Base-by-base conservation (phyloP, 106 monocot genomes). In the Amphibolis antarctica region DNA sequence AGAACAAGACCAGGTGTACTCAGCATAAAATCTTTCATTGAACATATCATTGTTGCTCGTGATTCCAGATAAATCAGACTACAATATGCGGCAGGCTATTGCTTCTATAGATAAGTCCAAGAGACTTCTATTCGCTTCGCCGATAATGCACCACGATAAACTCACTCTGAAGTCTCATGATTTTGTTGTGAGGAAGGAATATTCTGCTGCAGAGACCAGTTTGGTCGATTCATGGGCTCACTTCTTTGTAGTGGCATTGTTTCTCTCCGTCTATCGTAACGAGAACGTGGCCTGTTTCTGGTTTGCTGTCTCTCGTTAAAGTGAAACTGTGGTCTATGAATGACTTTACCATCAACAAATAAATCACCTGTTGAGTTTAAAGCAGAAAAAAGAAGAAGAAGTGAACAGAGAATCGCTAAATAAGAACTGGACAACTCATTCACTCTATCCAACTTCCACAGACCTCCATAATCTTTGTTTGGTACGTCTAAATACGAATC, bases 271-370 rank as follows among this genome's bases (percentile, higher is more conserved):
- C 84, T 74, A 64, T 92, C 85, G 74, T 85, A 82, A 22, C 85
- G 76, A 60, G 88, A 74, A 1, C 93, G 80, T 1, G 93, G 85
- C 47, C 83, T 73, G 46, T 19, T 85, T 53, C 85, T 76, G 5
- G 67, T 70, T 44, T 78, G 83, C 70, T 88, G 93, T 59, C 93
- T 85, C 67, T 93, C 93, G 27, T 60, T 85, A 63, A 81, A 88
- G n/a, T 72, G 74, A 64, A 86, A 93, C 56, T 93, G 88, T 47
- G 93, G 93, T 50, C 88, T 78, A 69, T 75, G 93, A 64, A 88
- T 83, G 58, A 93, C 88, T 63, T 88, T 88, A 30, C 93, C 93
- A 66, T 93, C 93, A 56, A 88, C 36, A 55, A 81, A 88, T 11
- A 93, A 77, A 80, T 93, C 93, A 22, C 93, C 93, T 93, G 73